Evolutionary conservation across 805 yeast genomes (phyloP).

Genomic region (Nakazawaea anatomiae): DNA sequence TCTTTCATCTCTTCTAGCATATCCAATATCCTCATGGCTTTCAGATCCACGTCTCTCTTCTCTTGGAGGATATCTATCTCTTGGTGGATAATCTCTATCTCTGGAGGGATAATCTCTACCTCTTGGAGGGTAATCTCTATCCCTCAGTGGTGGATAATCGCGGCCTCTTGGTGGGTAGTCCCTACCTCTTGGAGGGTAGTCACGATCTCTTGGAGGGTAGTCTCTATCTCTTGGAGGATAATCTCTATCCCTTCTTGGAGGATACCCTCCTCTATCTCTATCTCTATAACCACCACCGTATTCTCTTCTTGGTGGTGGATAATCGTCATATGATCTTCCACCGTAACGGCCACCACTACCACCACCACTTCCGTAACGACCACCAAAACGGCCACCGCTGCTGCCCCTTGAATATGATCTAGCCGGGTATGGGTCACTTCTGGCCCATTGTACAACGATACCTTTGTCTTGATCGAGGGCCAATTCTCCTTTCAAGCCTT

Average conservation of each 20-base stretch:
- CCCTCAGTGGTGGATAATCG: constrained; percentile 10
- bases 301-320: constrained; percentile 10
- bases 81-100: constrained; percentile 4
- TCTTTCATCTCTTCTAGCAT: constrained; percentile 13
- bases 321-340: constrained; percentile 13
- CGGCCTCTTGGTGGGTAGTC: constrained; percentile 3
- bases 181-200: constrained; percentile 4
- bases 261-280: constrained; percentile 13
- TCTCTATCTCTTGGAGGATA: constrained; percentile 6
- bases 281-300: constrained; percentile 8
- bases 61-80: constrained; percentile 1
- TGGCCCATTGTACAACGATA: constrained; percentile 49
- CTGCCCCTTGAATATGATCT: constrained; percentile 30
- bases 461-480: constrained; percentile 33
- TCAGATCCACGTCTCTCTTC: constrained; percentile 1
- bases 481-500: constrained; percentile 29
- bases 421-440: constrained; percentile 42
- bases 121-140: constrained; percentile 11
- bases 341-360: constrained; percentile 14
- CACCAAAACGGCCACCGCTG: constrained; percentile 13
- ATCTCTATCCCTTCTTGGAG: constrained; percentile 4
- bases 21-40: constrained; percentile 10
- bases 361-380: constrained; percentile 11
- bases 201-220: constrained; percentile 5
- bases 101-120: constrained; percentile 2